Evolutionary conservation across 352 stramenopile genomes (phyloP), one percentile per base, ranked within the genome.

Genomic region (Phytopythium ostracodes): DNA sequence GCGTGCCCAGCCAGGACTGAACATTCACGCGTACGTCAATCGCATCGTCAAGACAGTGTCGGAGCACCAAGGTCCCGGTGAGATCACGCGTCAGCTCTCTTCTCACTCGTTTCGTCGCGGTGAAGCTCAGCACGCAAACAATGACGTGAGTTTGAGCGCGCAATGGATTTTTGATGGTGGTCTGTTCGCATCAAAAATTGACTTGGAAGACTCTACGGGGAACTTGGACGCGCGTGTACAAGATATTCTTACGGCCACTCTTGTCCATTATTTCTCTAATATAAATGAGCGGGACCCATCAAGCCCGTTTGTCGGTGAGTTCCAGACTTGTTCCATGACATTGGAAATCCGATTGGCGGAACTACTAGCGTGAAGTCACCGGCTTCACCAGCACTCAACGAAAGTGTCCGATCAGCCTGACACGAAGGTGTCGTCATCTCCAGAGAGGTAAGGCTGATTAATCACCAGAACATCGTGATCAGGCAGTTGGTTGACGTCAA

Each of bases 131-230:
- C 24, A 56, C 33, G 65, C 67, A 0, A 76, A 76, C 54, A 60
- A 25, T 3, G 35, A 49, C 4, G 4, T 62, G 0, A 49, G 62
- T 10, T 2, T 75, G 17, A 63, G 24, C 12, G 24, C 65, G 5
- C 60, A 75, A 38, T 78, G 70, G 67, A 76, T 72, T 12, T 63
- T 67, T 20, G 68, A 78, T 22, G 67, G 61, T 0, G 67, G 66
- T 42, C 27, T 56, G 0, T 42, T 43, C 29, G 2, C 38, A 0
- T 56, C 50, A 20, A 42, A 29, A 5, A 24, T 20, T 20, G 2
- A 17, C 38, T 18, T 56, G 14, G 27, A 40, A 7, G 50, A 56
- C 12, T 10, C 18, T 2, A 7, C 50, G 4, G 17, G 42, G 27
- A 56, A 42, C 24, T 56, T 56, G 27, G 50, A 56, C 20, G 50